Conservation (phyloP, 257 asterid species). For the Coffea canephora region DNA sequence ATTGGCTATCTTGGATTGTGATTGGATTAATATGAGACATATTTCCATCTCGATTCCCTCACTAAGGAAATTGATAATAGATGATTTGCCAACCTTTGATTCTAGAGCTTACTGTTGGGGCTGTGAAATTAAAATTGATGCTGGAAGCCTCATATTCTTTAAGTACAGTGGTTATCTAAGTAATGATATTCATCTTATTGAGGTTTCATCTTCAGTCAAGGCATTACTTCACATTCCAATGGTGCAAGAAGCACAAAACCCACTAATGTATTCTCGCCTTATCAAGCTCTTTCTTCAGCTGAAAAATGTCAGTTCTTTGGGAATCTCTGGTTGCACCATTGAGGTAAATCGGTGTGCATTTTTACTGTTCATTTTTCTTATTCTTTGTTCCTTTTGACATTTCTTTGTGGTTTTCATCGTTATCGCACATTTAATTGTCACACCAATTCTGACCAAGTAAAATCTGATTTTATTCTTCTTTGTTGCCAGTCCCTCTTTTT, state of each 20-base stretch:
- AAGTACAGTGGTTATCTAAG: conserved; percentile 48
- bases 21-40: conserved; percentile 40
- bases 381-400: not conserved
- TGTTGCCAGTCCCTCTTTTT: conserved; percentile 37
- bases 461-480: not conserved
- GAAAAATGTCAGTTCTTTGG: conserved; percentile 30
- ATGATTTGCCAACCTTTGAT: conserved; percentile 44
- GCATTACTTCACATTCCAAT: conserved; percentile 38
- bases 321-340: conserved; percentile 38
- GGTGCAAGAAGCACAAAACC: conserved; percentile 19
- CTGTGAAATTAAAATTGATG: conserved; percentile 46
- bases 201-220: conserved; percentile 27
- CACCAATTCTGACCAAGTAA: conserved; percentile 6
- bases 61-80: conserved; percentile 47
- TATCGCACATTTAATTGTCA: not conserved
- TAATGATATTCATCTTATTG: conserved; percentile 34
- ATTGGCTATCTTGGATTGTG: conserved; percentile 53
- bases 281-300: conserved; percentile 34
- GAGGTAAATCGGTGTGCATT: conserved; percentile 28
- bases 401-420: not conserved
- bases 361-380: not conserved
- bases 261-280: conserved; percentile 32
- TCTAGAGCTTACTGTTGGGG: conserved; percentile 35
- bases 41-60: conserved; percentile 42
- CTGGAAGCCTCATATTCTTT: conserved; percentile 33